Evolutionary conservation across 208 protist genomes (phyloP), one percentile per base, ranked within the genome.

Genomic region (Lotmaria passim): DNA sequence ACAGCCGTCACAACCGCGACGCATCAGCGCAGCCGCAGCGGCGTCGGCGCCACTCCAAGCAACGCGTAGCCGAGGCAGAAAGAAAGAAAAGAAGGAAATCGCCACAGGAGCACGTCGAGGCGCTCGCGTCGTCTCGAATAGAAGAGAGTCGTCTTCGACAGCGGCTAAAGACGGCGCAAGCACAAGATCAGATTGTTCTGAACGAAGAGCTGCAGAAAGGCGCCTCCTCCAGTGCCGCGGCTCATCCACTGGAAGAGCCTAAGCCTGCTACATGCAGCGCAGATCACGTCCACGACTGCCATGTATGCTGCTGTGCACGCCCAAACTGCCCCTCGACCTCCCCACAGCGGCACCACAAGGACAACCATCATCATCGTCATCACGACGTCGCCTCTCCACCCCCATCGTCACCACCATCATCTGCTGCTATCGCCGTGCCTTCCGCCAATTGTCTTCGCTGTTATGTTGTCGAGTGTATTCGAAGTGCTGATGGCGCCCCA

Each of bases 91-190:
- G 26, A 4, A 21, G 15, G 7, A 23, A 10, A 15, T 5, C 39
- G 36, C 14, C 12, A 19, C 39, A 1, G 11, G 38, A 28, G 43
- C 24, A 64, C 11, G 19, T 7, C 0, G n/a, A 41, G 5, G 48
- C 30, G 44, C 39, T 1, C 19, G 7, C 15, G n/a, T 19, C 58
- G 31, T 43, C 43, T 3, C 1, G 7, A 7, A 46, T 8, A 0
- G 60, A 56, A 34, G 46, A 66, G 3, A 66, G 60, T 33, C 60
- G 60, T 3, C 33, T 66, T 14, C 60, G 60, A 31, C 60, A 56
- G 34, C 44, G 46, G 2, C 23, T 66, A 46, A 30, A 56, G 60
- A 46, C 46, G 1, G 60, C 60, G 19, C 60, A 46, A 7, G 60
- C 60, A 19, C 60, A 56, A 23, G 60, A 66, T 19, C 60, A 66